Base-by-base conservation (phyloP, 306 rosid genomes). In the Quillaja saponaria region DNA sequence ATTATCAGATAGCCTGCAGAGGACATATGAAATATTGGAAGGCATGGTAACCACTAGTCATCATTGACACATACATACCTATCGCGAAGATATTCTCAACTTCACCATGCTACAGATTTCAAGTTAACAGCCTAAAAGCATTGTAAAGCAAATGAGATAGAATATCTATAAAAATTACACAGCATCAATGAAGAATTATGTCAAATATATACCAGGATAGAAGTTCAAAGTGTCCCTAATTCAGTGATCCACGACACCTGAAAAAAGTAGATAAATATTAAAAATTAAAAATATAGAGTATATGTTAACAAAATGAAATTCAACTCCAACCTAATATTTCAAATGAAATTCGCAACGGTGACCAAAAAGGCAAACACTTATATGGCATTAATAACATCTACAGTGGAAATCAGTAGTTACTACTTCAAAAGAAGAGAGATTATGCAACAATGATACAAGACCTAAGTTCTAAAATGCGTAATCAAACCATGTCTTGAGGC, bases 221-320 rank as follows among this genome's bases (percentile, higher is more conserved):
- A 46, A 59, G 70, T 63, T 40, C 44, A 49, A 56, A 46, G 39
- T 55, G 56, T 49, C 72, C 71, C 84, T 89, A 92, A 77, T 92
- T 92, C 70, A 92, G 40, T 53, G 99, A 92, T 74, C 99, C 94
- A 34, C 94, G 95, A 59, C 99, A 92, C 83, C 99, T 89, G 85
- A 63, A 68, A 59, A 52, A 59, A 71, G 39, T 4, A 63, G 33
- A 57, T 11, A 38, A 31, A 38, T 53, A 59, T 77, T 56, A 67
- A 55, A 54, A 37, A 48, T 12, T 53, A 13, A 35, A 25, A 25
- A 33, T 6, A 17, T 16, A 21, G 31, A 55, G 39, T 7, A 57
- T 4, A 7, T 39, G 73, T 48, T 3, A 5, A 42, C 8, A 48
- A 16, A 17, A 44, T 47, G 58, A 70, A 11, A 58, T 45, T 18